These are phyloP conservation scores for Cladosporium halotolerans DNA, from an alignment of 2,329 filamentous ascomycete genomes.

Conservation along the genomic window DNA sequence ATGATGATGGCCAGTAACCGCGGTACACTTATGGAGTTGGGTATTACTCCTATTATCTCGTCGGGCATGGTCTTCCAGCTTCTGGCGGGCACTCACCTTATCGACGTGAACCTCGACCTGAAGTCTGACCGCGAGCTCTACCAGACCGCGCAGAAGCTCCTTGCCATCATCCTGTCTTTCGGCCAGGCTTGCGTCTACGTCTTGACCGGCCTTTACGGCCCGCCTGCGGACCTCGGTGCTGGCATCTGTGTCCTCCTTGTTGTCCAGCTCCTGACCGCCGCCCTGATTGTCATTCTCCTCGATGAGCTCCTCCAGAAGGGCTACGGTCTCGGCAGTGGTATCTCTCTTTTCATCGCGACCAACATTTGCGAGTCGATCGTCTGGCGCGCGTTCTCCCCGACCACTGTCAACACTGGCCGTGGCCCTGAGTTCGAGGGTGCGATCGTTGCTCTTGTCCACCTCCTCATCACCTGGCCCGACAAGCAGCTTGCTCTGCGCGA, in stretches of 20 bases:
- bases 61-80: slow-evolving; percentile 99
- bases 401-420: slow-evolving; percentile 98
- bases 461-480: slow-evolving; percentile 97
- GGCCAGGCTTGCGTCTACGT: slow-evolving; percentile 98
- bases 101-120: slow-evolving; percentile 99
- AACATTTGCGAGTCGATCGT: slow-evolving; percentile 99
- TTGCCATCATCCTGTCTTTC: slow-evolving; percentile 95
- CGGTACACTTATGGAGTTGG: slow-evolving; percentile 37
- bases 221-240: slow-evolving; percentile 90
- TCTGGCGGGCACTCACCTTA: slow-evolving; percentile 97
- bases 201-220: slow-evolving; percentile 94
- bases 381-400: slow-evolving; percentile 99
- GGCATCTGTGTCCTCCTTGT: slow-evolving; percentile 98
- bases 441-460: slow-evolving; percentile 95
- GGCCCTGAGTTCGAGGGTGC: slow-evolving; percentile 98
- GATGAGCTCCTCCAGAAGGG: slow-evolving; percentile 99
- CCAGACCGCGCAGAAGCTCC: slow-evolving; percentile 96
- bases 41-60: slow-evolving; percentile 92
- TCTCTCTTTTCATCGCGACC: slow-evolving; percentile 98
- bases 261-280: slow-evolving; percentile 93
- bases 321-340: slow-evolving; percentile 95
- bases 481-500: slow-evolving; percentile 98
- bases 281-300: slow-evolving; percentile 96
- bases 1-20: slow-evolving; percentile 99
- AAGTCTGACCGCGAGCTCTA: slow-evolving; percentile 99